A percentile compares a stretch with the other conserved stretches of the same genome.
Conservation (phyloP, 164 flowering plant genomes). For the Santalum album region DNA sequence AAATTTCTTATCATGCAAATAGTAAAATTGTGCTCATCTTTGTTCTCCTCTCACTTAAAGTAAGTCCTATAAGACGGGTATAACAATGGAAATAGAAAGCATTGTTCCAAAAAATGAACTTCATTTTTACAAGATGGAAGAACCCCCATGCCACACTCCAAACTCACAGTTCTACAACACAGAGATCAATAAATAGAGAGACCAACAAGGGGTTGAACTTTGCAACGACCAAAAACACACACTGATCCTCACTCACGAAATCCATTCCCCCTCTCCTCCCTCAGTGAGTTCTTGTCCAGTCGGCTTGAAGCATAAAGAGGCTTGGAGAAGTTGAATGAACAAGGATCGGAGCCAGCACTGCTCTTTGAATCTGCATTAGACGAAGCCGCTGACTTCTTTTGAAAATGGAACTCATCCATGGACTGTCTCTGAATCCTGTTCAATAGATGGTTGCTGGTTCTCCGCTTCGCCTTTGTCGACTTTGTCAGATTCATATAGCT, state of each 20-base stretch:
- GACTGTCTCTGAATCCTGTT: conserved; percentile 55
- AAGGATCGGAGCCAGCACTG: conserved; percentile 40
- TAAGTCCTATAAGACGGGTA: no score
- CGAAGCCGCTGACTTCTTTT: conserved; percentile 33
- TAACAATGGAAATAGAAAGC: no score
- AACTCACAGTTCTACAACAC: no score
- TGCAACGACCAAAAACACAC: conserved; percentile 5
- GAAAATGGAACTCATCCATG: conserved; percentile 71
- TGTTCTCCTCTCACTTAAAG: no score
- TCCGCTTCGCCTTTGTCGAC: conserved; percentile 78
- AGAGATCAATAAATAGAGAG: neutral
- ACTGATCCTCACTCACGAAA: conserved; percentile 17
- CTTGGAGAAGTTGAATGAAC: conserved; percentile 25
- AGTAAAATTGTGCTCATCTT: no score
- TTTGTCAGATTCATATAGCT: conserved; percentile 73
- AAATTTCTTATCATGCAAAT: no score
- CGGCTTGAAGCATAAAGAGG: conserved; percentile 27
- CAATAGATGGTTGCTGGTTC: conserved; percentile 14
- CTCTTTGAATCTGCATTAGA: conserved; percentile 47
- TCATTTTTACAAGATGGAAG: neutral
- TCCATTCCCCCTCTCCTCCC: conserved; percentile 23
- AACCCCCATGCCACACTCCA: no score
- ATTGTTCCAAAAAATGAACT: no score
- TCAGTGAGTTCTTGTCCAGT: conserved; percentile 37
- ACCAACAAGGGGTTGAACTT: conserved; percentile 65